phyloP scores from a whole-genome alignment of 148 eudicot genomes.

The Diospyros kaki region DNA sequence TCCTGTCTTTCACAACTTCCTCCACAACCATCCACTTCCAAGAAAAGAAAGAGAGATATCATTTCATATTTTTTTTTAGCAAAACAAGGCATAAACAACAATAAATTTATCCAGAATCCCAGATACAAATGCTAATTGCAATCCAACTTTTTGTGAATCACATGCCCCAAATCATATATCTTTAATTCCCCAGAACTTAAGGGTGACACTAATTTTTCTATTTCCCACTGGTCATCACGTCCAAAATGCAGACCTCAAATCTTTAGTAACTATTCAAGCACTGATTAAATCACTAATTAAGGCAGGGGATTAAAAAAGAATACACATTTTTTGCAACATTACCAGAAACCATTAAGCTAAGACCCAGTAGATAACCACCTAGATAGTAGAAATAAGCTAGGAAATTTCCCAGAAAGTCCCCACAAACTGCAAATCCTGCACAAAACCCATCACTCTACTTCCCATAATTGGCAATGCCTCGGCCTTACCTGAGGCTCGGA shows the following conservation, averaged over 20 bases:
- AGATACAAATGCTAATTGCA: not conserved
- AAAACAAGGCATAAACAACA: not conserved
- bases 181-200: not conserved
- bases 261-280: not conserved
- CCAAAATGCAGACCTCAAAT: not conserved
- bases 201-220: not conserved
- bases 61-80: not conserved
- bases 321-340: not conserved
- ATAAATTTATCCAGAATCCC: not conserved
- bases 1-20: not conserved
- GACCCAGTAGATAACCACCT: not conserved
- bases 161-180: not conserved
- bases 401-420: not conserved
- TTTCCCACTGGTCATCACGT: not conserved
- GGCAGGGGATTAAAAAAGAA: not conserved
- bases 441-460: constrained; percentile 2
- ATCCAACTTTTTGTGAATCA: not conserved
- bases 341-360: not conserved
- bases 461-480: not conserved
- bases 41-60: not conserved
- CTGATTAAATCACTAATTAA: not conserved
- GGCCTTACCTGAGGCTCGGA: not conserved
- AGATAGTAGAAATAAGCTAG: not conserved
- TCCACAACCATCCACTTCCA: not conserved
- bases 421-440: not conserved